Evolutionary conservation across 164 flowering plant genomes (phyloP), one percentile per base, ranked within the genome.

Genomic region (Annona cherimola): DNA sequence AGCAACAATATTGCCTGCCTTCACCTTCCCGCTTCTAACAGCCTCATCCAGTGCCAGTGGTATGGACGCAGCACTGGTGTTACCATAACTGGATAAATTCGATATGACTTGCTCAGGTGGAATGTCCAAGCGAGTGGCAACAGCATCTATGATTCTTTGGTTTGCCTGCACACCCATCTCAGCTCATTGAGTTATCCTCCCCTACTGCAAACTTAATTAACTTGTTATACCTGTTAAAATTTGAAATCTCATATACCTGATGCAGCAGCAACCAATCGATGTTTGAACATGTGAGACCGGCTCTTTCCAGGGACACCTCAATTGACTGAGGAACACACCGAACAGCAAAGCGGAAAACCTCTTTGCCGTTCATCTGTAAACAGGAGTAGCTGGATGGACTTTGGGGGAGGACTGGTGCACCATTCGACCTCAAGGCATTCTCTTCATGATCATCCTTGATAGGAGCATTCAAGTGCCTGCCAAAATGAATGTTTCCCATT

Each of bases 31-130:
- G 46, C 87, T 80, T 73, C 92, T 78, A 62, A 94, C 90, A 60
- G 96, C 96, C 84, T 89, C 98, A 76, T 94, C 98, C 83, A 94
- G 76, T 43, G 97, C 99, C 82, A 95, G 74, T 0, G 97, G 99
- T 70, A 95, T 93, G 12, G 98, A 95, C 70, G 97, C 98, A 57
- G 99, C 96, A 72, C 99, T 91, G 7, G 98, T 93, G 83, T 95
- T 95, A 1, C 99, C 99, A 72, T 95, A 91, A 55, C 89, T 89
- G 19, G 94, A 91, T 81, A 95, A 76, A 77, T 95, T 95, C 2
- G 97, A 90, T 77, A 94, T 83, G 2, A 93, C 90, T 3, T 85
- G 76, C 45, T 90, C 99, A 11, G 83, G 54, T 39, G 92, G 89
- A 55, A 95, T 69, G 41, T 87, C 85, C 72, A 93, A 71, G 9